Percentiles rank a stretch among this genome's conserved stretches.
phyloP scores from a whole-genome alignment of 805 yeast species.

The Pichia thaimueangensis region DNA sequence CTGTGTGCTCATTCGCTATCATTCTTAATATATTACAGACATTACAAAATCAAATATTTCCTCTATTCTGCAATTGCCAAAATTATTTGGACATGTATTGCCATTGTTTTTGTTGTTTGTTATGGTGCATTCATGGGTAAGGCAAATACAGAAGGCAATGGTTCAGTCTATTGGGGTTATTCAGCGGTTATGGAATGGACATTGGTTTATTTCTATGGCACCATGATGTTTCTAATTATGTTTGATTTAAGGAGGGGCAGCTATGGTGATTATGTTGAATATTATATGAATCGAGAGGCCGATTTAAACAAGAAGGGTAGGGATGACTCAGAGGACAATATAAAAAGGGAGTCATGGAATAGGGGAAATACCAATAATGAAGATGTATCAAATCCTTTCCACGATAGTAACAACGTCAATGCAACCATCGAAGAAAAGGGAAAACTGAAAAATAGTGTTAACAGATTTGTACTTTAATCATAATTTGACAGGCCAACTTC shows the following conservation, averaged over 20 bases:
- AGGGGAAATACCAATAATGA: too few species aligned
- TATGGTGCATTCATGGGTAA: conserved; percentile 41
- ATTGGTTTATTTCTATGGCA: conserved; percentile 78
- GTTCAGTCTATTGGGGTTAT: conserved; percentile 36
- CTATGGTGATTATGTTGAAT: conserved; percentile 14
- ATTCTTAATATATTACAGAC: conserved; percentile 17
- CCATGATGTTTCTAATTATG: conserved; percentile 54
- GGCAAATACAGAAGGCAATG: conserved; percentile 18
- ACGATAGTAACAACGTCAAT: too few species aligned
- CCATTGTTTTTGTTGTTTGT: conserved; percentile 60
- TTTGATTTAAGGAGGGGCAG: conserved; percentile 46
- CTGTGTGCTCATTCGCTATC: conserved; percentile 20
- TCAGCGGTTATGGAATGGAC: conserved; percentile 80
- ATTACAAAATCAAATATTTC: conserved; percentile 23
- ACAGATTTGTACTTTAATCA: too few species aligned
- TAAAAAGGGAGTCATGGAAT: too few species aligned
- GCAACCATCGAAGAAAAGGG: too few species aligned
- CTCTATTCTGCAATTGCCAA: conserved; percentile 48
- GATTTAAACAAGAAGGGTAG: neutral
- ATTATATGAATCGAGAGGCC: conserved; percentile 4
- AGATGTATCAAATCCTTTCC: too few species aligned
- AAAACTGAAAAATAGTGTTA: too few species aligned
- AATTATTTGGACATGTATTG: conserved; percentile 56
- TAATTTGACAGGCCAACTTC: too few species aligned
- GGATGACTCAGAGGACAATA: neutral